Evolutionary conservation across 1,284 basidiomycete genomes (phyloP), one percentile per base, ranked within the genome.

Genomic region (Cutaneotrichosporon mucoides): DNA sequence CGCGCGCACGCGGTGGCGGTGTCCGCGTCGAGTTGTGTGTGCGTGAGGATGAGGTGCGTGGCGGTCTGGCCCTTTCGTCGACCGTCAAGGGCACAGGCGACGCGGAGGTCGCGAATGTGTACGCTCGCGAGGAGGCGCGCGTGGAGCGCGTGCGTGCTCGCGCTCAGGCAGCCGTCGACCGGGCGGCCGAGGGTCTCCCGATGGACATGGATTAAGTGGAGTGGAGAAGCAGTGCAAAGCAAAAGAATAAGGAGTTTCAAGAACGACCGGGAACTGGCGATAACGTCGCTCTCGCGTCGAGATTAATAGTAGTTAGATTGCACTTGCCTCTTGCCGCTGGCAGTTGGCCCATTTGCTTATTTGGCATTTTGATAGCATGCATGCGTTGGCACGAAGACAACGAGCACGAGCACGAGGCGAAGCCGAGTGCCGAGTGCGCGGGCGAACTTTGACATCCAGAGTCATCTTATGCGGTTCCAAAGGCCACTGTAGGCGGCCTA

Each of bases 1-100:
- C 42, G 42, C 33, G 48, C n/a, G 24, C 46, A 41, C n/a, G 44
- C 10, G 34, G 41, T 43, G 24, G 37, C 36, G 2, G 44, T 15
- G 63, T 65, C 2, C 70, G 65, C 36, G 65, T 76, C 13, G 70
- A 71, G 59, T 60, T 75, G 10, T 71, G 67, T 44, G 67, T 73
- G 5, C 60, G 69, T 9, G 72, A 75, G 44, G 72, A 72, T 11
- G 75, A 76, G 43, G 57, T 74, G 9, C 65, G 60, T 34, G 64
- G 65, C 8, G 73, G 70, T 9, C 58, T 76, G 40, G 71, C 68
- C 5, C 51, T 72, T 13, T 16, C 37, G 34, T 43, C 41, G 2
- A 50, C 47, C 2, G 58, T 63, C 36, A 53, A 51, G 34, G 70
- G 70, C n/a, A 37, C 64, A 38, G 71, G 71, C 1, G 74, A 73